Evolutionary conservation across 148 eudicot species (phyloP).

Genomic region (Silene uniflora): DNA sequence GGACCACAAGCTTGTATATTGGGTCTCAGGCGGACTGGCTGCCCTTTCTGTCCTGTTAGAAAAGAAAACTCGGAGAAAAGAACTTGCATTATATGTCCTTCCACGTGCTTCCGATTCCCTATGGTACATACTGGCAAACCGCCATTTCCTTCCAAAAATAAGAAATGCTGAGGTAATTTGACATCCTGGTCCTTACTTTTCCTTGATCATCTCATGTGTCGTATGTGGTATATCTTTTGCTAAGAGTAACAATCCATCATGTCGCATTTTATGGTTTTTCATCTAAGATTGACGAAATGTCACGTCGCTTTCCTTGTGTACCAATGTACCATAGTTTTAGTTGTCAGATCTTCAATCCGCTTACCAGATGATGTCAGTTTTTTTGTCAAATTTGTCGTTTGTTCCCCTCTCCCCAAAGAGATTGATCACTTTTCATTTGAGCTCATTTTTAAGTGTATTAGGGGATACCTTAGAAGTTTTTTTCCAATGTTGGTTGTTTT

Average conservation of each 20-base stretch:
- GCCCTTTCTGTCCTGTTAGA: constrained; percentile 88
- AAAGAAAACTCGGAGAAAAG: constrained; percentile 85
- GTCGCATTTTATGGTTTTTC: neutral
- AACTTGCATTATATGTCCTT: constrained; percentile 92
- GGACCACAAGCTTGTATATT: constrained; percentile 96
- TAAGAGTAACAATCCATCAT: neutral
- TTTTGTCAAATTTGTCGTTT: constrained; percentile 6
- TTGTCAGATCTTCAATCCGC: neutral
- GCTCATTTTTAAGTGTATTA: neutral
- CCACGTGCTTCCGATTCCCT: constrained; percentile 92
- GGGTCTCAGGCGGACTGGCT: constrained; percentile 86
- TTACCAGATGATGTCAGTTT: neutral
- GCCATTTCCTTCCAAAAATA: constrained; percentile 72
- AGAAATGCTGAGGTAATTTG: constrained; percentile 84
- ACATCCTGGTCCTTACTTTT: constrained; percentile 10
- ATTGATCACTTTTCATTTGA: neutral
- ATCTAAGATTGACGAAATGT: neutral
- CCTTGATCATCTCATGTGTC: neutral
- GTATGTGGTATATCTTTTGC: neutral
- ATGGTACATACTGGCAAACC: constrained; percentile 90
- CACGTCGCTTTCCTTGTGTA: neutral
- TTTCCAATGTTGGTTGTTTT: neutral
- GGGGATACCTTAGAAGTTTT: neutral
- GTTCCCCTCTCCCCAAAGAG: neutral
- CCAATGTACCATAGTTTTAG: neutral